phyloP scores from a whole-genome alignment of 768 basidiomycete species.

The Boletus speciosus region DNA sequence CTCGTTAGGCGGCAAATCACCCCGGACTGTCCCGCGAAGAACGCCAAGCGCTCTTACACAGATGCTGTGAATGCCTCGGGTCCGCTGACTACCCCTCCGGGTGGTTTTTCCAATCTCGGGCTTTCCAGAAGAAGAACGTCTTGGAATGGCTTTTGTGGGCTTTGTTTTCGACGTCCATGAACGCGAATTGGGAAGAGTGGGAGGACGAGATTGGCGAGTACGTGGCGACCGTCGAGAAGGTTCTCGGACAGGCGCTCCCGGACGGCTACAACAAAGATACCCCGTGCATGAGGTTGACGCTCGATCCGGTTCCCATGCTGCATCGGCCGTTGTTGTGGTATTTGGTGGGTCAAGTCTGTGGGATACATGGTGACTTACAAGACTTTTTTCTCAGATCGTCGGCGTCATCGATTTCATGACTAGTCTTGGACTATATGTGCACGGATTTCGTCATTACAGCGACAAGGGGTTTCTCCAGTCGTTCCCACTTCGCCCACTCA shows the following conservation, averaged over 20 bases:
- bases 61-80: slow-evolving; percentile 34
- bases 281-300: slow-evolving; percentile 47
- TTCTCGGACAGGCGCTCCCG: slow-evolving; percentile 39
- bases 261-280: slow-evolving; percentile 38
- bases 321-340: slow-evolving; percentile 70
- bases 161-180: slow-evolving; percentile 44
- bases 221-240: slow-evolving; percentile 36
- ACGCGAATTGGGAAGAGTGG: slow-evolving; percentile 36
- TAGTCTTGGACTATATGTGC: slow-evolving; percentile 33
- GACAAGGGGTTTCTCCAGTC: slow-evolving; percentile 32
- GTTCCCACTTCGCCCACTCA: slow-evolving; percentile 54
- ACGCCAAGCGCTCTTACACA: slow-evolving; percentile 47
- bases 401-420: slow-evolving; percentile 46
- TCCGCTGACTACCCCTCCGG: slow-evolving; percentile 36
- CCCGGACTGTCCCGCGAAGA: slow-evolving; percentile 36
- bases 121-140: slow-evolving; percentile 45
- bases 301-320: slow-evolving; percentile 52
- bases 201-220: slow-evolving; percentile 52
- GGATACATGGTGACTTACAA: neutral
- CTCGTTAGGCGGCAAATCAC: slow-evolving; percentile 37
- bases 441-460: slow-evolving; percentile 56
- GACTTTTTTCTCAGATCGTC: slow-evolving; percentile 43
- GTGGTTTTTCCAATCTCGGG: slow-evolving; percentile 47
- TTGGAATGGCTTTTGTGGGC: slow-evolving; percentile 67
- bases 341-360: slow-evolving; percentile 35